Conservation (phyloP, 2,329 filamentous ascomycete genomes). For the Diplodia scrobiculata region DNA sequence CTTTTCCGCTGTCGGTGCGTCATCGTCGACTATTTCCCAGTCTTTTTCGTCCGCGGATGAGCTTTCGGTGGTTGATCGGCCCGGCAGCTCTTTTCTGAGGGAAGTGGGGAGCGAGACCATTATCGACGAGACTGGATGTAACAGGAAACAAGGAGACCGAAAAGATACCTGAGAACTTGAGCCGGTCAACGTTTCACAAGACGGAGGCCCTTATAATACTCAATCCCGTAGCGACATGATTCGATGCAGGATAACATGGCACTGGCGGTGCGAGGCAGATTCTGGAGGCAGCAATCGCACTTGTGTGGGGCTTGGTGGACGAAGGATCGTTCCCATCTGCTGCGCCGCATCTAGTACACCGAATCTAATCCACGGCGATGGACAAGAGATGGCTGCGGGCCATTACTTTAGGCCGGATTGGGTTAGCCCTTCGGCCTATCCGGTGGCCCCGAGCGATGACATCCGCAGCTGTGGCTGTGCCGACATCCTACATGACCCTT, state of each 20-base stretch:
- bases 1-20: background rate
- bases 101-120: background rate
- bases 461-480: constrained; percentile 2
- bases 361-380: background rate
- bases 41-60: background rate
- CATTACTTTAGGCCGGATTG: background rate
- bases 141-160: background rate
- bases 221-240: background rate
- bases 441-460: background rate
- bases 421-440: too few relatives aligned
- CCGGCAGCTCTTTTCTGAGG: background rate
- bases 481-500: background rate
- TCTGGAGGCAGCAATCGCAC: background rate
- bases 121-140: background rate
- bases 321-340: background rate
- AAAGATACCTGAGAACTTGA: background rate
- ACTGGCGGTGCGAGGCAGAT: background rate
- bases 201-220: background rate
- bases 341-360: constrained; percentile 17
- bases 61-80: background rate
- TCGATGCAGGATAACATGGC: background rate
- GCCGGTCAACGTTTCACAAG: background rate
- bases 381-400: background rate
- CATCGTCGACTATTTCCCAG: background rate
- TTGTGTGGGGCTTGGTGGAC: background rate